Conservation (phyloP, 345 rosid species). For the Eucalyptus pauciflora region DNA sequence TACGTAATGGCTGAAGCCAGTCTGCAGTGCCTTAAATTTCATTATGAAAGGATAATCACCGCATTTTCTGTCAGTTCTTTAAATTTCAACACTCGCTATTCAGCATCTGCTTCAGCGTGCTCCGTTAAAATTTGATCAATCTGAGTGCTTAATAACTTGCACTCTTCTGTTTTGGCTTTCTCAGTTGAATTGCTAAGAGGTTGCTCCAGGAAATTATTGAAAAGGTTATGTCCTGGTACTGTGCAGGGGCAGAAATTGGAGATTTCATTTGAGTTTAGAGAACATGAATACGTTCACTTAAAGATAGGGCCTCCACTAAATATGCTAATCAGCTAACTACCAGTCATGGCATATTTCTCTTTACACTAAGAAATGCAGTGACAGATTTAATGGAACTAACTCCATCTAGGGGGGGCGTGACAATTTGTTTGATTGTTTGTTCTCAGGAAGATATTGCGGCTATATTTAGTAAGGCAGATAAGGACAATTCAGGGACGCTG, state of each 20-base stretch:
- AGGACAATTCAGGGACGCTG: constrained; percentile 84
- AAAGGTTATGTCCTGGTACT: not conserved
- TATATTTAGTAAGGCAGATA: constrained; percentile 83
- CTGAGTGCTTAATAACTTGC: not conserved
- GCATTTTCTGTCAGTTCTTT: not conserved
- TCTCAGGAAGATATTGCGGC: constrained; percentile 73
- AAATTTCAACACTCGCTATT: not conserved
- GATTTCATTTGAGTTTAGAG: not conserved
- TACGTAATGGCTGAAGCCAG: not conserved
- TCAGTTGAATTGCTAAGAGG: not conserved
- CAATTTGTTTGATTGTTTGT: not conserved
- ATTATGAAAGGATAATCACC: not conserved
- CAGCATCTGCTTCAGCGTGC: not conserved
- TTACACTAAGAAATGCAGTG: not conserved
- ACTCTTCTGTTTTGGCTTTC: not conserved
- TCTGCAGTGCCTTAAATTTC: not conserved
- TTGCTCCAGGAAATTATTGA: not conserved
- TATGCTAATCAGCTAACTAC: not conserved
- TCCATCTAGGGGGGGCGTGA: not conserved
- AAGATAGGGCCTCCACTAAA: not conserved
- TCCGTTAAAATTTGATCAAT: not conserved
- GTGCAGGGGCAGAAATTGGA: not conserved
- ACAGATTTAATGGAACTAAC: not conserved
- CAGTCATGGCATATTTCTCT: not conserved
- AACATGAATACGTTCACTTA: not conserved